Conservation (phyloP, 345 rosid species). For the Anastatica hierochuntica region DNA sequence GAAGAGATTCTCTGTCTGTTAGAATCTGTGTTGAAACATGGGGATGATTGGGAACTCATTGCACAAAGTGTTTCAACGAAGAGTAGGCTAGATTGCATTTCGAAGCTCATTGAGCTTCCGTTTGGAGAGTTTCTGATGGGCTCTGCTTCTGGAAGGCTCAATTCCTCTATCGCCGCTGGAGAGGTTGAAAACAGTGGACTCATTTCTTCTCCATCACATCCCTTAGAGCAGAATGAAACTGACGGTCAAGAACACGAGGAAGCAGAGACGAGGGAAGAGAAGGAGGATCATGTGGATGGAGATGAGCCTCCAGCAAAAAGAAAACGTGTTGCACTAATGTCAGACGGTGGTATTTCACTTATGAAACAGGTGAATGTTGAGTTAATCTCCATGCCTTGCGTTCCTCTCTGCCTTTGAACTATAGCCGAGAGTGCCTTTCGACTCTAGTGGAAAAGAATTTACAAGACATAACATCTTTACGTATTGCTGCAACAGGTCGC, state of each 20-base stretch:
- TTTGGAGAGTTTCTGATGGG: slow-evolving; percentile 61
- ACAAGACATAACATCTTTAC: neutral
- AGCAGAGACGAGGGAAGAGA: slow-evolving; percentile 25
- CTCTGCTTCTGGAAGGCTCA: slow-evolving; percentile 34
- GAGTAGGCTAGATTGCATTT: slow-evolving; percentile 66
- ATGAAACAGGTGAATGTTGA: slow-evolving; percentile 58
- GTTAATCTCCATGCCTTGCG: neutral
- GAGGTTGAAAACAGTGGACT: slow-evolving; percentile 25
- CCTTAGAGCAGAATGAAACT: too few species aligned
- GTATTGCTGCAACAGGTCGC: slow-evolving; percentile 40
- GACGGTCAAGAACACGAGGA: slow-evolving; percentile 24
- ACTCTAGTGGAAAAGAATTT: neutral
- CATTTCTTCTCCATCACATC: slow-evolving; percentile 25
- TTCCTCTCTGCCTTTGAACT: neutral
- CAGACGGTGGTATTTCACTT: slow-evolving; percentile 47
- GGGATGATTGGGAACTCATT: slow-evolving; percentile 91
- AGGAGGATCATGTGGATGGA: slow-evolving; percentile 33
- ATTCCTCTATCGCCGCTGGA: slow-evolving; percentile 11
- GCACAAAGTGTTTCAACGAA: slow-evolving; percentile 65
- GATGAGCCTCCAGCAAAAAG: slow-evolving; percentile 55
- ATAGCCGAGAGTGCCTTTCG: neutral
- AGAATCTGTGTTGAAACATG: slow-evolving; percentile 70
- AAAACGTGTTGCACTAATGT: slow-evolving; percentile 28
- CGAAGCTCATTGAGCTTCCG: slow-evolving; percentile 82
- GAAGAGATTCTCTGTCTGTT: slow-evolving; percentile 69